phyloP scores from a whole-genome alignment of 1,139 yeast species.

The Yamadazyma trypodendri region DNA sequence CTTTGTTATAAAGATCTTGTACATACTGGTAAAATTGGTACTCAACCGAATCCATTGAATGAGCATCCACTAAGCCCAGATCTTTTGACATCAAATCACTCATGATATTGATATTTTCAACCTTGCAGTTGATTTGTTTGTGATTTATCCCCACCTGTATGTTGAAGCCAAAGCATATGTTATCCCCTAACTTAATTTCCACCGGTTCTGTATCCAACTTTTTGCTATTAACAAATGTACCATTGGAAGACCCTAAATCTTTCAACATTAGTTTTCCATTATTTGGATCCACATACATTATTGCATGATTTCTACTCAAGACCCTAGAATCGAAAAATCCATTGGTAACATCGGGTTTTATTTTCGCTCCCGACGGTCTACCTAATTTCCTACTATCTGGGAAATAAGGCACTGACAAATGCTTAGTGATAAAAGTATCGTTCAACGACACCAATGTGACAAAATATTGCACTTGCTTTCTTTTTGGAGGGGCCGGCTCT shows the following conservation, averaged over 20 bases:
- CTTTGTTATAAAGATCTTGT: constrained; percentile 31
- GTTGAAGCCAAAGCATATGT: constrained; percentile 86
- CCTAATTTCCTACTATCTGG: constrained; percentile 90
- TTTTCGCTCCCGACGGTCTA: constrained; percentile 74
- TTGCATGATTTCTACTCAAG: constrained; percentile 90
- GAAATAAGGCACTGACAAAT: constrained; percentile 70
- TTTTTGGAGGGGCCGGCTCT: constrained; percentile 14
- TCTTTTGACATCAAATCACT: constrained; percentile 30
- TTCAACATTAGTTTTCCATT: constrained; percentile 71
- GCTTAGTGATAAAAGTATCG: constrained; percentile 79
- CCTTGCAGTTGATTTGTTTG: constrained; percentile 77
- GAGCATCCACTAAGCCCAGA: constrained; percentile 8
- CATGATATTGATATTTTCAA: constrained; percentile 68
- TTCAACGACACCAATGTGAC: constrained; percentile 74
- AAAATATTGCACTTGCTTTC: constrained; percentile 45
- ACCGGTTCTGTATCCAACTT: constrained; percentile 66
- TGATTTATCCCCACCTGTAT: constrained; percentile 82
- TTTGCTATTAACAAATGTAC: constrained; percentile 82
- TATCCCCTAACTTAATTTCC: constrained; percentile 72
- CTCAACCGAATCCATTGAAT: constrained; percentile 24
- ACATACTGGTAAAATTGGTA: constrained; percentile 46
- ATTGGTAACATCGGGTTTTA: constrained; percentile 74
- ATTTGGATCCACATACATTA: constrained; percentile 70
- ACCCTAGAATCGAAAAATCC: constrained; percentile 96
- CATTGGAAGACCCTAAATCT: constrained; percentile 90